Evolutionary conservation across 1,284 basidiomycete species (phyloP), one percentile per base, ranked within the genome.

Genomic region (Testicularia cyperi): DNA sequence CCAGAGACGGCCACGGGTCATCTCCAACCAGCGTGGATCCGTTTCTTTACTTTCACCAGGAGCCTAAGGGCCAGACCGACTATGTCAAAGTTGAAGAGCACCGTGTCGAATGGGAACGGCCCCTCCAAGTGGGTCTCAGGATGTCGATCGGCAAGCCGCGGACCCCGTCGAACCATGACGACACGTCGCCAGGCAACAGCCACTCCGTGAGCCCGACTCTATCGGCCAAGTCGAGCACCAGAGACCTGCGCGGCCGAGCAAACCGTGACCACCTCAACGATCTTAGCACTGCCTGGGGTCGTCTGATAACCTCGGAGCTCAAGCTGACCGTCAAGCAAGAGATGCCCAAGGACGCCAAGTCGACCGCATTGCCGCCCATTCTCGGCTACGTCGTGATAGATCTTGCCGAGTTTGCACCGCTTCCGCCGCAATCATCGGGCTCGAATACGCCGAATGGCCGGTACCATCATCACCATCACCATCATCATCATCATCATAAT

Each of bases 381-480:
- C 79, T 88, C 0, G 88, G 88, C 2, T 80, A 80, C 6, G 80
- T 88, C 9, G 79, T 82, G 48, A 78, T 90, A 40, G 86, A 90
- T 68, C 80, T 90, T 4, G 85, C 88, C 2, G 85, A 88, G 68
- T 89, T 88, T 63, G 86, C 84, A 8, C 81, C 82, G 37, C 78
- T 79, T 9, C 85, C 86, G 2, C 77, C 80, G 5, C 20, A 20
- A 0, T 45, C 13, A 34, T 25, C 27, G 44, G 38, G 23, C 35
- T 42, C 22, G 26, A 38, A 10, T 27, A 31, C 26, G n/a, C 16
- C 27, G 19, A 26, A 20, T 30, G 27, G 20, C 18, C 43, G 57
- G 13, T 54, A 47, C 24, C 57, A 64, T 19, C 52, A 62, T 16
- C 58, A 69, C 33, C 46, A 55, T 27, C 57, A 67, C 24, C 58